A percentile compares a stretch with the other conserved stretches of the same genome.
These are phyloP conservation scores for Amanita molliuscula DNA, from an alignment of 768 basidiomycete genomes.

Conservation along the genomic window DNA sequence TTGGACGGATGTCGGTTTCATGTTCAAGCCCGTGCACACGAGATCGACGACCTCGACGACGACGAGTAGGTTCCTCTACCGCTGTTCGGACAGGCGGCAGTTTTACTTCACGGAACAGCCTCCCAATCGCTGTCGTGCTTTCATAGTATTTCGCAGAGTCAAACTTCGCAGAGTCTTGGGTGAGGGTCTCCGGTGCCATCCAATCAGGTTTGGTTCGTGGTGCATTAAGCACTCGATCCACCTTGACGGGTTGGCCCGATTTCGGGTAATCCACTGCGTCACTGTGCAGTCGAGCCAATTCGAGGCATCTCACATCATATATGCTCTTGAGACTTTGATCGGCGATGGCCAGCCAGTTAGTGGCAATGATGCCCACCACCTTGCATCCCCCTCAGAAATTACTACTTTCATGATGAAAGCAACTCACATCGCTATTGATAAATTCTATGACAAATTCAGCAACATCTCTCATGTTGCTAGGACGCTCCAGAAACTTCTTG, in stretches of 20 bases:
- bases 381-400: conserved; percentile 11
- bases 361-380: conserved; percentile 53
- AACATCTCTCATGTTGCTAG: conserved; percentile 52
- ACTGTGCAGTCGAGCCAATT: conserved; percentile 47
- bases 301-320: conserved; percentile 39
- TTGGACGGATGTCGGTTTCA: background rate
- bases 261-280: conserved; percentile 63
- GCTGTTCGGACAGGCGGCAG: conserved; percentile 27
- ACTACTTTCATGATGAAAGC: background rate
- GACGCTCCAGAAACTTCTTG: conserved; percentile 32
- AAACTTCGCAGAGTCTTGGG: conserved; percentile 20
- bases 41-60: background rate
- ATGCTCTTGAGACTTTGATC: conserved; percentile 40
- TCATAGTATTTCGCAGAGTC: conserved; percentile 29
- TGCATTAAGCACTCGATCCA: conserved; percentile 31
- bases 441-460: conserved; percentile 64
- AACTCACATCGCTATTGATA: conserved; percentile 50
- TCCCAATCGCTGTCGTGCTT: conserved; percentile 48
- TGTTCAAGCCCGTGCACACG: background rate
- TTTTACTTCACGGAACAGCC: conserved; percentile 50
- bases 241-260: conserved; percentile 36
- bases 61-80: conserved; percentile 9
- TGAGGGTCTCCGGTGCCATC: conserved; percentile 51
- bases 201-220: conserved; percentile 42
- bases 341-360: conserved; percentile 55